Percentiles rank a stretch among this genome's conserved stretches.
These are phyloP conservation scores for Laetiporus sulphureus DNA, from an alignment of 1,284 basidiomycete species.

Conservation along the genomic window DNA sequence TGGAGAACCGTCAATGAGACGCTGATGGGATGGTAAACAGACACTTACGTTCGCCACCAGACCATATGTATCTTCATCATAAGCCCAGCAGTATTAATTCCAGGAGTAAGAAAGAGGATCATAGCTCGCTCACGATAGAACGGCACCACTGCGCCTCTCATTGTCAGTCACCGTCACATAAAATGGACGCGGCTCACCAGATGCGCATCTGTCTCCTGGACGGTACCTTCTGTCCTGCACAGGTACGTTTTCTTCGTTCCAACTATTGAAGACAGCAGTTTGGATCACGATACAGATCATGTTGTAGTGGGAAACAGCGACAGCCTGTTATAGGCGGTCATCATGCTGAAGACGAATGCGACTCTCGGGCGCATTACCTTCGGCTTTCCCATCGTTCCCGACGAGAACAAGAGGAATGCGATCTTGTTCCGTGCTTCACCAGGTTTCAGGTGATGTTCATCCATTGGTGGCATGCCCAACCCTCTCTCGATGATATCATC, in stretches of 20 bases:
- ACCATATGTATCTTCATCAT: slow-evolving; percentile 57
- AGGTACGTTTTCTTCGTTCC: slow-evolving; percentile 32
- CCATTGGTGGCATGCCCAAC: slow-evolving; percentile 25
- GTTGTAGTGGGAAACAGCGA: slow-evolving; percentile 61
- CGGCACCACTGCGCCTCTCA: slow-evolving; percentile 17
- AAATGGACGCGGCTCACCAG: slow-evolving; percentile 30
- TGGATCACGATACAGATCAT: slow-evolving; percentile 64
- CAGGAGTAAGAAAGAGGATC: neutral
- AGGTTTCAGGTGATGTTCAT: slow-evolving; percentile 38
- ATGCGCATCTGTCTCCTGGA: slow-evolving; percentile 48
- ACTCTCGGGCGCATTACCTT: slow-evolving; percentile 38
- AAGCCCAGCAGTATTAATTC: neutral
- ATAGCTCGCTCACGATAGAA: slow-evolving; percentile 20
- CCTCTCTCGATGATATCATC: neutral
- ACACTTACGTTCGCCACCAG: slow-evolving; percentile 39
- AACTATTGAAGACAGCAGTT: slow-evolving; percentile 39
- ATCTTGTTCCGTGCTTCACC: slow-evolving; percentile 60
- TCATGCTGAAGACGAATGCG: neutral
- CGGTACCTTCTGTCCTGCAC: slow-evolving; percentile 32
- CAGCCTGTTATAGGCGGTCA: slow-evolving; percentile 37
- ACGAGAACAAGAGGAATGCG: slow-evolving; percentile 70
- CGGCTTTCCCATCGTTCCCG: slow-evolving; percentile 74
- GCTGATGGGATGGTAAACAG: too few species aligned
- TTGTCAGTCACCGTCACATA: neutral
- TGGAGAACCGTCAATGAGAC: slow-evolving; percentile 35